Evolutionary conservation across 768 basidiomycete genomes (phyloP).

Genomic region (Mycena galopus): DNA sequence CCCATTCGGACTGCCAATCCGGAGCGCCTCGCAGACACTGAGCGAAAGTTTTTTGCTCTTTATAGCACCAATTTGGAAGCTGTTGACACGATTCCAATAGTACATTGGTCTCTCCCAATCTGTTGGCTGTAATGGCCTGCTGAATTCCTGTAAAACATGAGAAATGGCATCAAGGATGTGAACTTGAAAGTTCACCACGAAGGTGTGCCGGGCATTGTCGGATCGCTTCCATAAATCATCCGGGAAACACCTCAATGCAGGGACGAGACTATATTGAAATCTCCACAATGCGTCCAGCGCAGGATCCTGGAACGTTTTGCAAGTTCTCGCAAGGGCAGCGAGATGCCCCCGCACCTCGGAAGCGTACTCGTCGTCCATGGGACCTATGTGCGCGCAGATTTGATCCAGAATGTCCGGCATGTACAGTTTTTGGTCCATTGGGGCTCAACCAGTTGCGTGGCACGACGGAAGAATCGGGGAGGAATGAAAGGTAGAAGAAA

Average conservation of each 20-base stretch:
- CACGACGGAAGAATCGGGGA: too few species aligned
- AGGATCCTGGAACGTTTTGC: neutral
- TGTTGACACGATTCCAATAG: neutral
- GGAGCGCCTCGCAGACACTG: neutral
- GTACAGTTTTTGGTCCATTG: neutral
- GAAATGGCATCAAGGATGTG: too few species aligned
- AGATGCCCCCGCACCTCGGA: too few species aligned
- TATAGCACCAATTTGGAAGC: neutral
- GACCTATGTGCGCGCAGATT: neutral
- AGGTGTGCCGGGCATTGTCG: neutral
- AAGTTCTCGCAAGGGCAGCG: neutral
- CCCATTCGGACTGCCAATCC: neutral
- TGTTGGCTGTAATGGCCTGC: neutral
- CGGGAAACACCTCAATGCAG: neutral
- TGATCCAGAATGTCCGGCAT: constrained; percentile 1
- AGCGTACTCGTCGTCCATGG: neutral
- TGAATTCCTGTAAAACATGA: neutral
- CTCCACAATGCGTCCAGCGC: neutral
- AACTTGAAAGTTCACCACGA: neutral
- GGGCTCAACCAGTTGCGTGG: too few species aligned
- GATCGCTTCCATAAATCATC: neutral
- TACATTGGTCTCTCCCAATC: neutral
- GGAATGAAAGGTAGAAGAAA: too few species aligned
- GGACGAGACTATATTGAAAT: neutral
- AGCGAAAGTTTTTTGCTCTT: neutral